Base-by-base conservation (phyloP, 2,329 filamentous ascomycete species). In the Trichophyton mentagrophytes region DNA sequence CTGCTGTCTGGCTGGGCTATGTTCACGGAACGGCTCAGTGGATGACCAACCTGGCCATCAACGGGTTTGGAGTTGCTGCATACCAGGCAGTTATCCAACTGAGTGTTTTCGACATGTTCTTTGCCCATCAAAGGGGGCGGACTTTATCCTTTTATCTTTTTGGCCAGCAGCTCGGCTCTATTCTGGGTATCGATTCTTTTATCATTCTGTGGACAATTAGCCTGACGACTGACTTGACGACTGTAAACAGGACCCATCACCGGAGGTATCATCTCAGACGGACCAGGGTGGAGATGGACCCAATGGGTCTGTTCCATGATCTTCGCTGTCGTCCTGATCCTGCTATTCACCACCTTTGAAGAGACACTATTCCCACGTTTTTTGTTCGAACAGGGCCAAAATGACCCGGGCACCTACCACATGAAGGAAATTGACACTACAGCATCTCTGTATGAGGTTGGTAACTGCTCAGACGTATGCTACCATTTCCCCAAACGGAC, bases 331-430 rank as follows among this genome's bases (percentile, higher is more conserved):
- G 74, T 71, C 8, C 78, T 80, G 42, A 65, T 84, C 17, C 75
- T 82, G 64, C 69, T 80, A 1, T 83, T 82, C 71, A 80, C 85
- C 65, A 78, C 80, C 68, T 78, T 83, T 74, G 82, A 85, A 68
- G 82, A 85, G 68, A 83, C 82, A 3, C 84, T 81, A 67, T 83
- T 79, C 66, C 69, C 73, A 58, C 76, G 78, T 11, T 60, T 67
- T 3, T 72, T 71, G 5, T 59, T 70, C 57, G 71, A 72, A 53
- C 72, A 68, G 20, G 64, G 68, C 30, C 65, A 67, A 44, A 27
- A 58, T 27, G 36, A 53, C n/a, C 40, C 47, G 7, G 62, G 62
- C 40, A 27, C 56, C 17, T 44, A 47, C 11, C 27, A 30, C 27
- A 27, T 30, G 5, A 17, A 51, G 38, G 15, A 22, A 20, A 27